Conservation (phyloP, 192 early-diverging fungal species). For the Coemansia sp. region DNA sequence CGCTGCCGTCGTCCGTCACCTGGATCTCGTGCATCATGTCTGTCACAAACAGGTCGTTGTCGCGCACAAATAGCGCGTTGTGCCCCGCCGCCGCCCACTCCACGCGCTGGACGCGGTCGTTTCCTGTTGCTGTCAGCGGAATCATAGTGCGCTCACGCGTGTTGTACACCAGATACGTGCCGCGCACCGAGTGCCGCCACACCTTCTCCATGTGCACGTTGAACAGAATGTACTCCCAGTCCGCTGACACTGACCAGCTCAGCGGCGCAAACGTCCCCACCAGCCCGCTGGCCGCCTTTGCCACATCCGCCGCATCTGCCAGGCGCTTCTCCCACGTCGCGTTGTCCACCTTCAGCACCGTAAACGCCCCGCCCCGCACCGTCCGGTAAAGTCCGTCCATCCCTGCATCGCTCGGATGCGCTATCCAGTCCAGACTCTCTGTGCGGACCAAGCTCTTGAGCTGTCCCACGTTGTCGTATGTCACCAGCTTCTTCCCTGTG, state of each 20-base stretch:
- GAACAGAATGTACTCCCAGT: conserved; percentile 76
- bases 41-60: conserved; percentile 85
- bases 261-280: conserved; percentile 46
- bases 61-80: conserved; percentile 77
- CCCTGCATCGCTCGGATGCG: conserved; percentile 32
- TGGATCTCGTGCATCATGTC: conserved; percentile 67
- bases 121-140: conserved; percentile 56
- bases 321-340: conserved; percentile 38
- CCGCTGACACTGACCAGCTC: conserved; percentile 67
- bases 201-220: conserved; percentile 60
- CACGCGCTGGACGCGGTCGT: conserved; percentile 61
- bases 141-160: conserved; percentile 57
- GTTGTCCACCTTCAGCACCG: conserved; percentile 34
- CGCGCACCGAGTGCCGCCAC: conserved; percentile 85
- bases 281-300: conserved; percentile 21
- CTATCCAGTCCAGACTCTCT: conserved; percentile 47
- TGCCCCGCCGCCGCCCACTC: conserved; percentile 80
- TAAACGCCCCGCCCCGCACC: conserved; percentile 15
- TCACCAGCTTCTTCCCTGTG: conserved; percentile 39
- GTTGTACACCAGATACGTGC: conserved; percentile 80
- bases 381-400: conserved; percentile 50
- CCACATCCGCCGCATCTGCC: conserved; percentile 26
- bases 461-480: conserved; percentile 35
- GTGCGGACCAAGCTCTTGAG: conserved; percentile 28
- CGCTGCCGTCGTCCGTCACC: conserved; percentile 83